A percentile compares a stretch with the other conserved stretches of the same genome.
Conservation (phyloP, 164 flowering plant genomes). For the Piper betle region DNA sequence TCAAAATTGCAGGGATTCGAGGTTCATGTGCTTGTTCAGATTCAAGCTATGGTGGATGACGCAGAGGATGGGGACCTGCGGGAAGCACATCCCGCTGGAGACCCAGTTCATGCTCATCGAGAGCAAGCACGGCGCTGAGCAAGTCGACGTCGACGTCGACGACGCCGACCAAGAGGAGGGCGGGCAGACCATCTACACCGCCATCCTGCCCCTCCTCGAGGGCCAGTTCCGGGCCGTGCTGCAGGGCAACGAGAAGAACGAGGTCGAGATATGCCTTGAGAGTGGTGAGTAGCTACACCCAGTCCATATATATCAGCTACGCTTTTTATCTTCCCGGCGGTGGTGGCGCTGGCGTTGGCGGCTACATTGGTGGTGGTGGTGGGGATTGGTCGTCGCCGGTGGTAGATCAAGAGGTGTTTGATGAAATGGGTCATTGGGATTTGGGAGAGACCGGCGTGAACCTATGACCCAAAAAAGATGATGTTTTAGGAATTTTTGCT, state of each 20-base stretch:
- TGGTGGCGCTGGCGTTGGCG: background rate
- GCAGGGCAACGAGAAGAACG: slow-evolving; percentile 76
- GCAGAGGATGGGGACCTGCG: slow-evolving; percentile 88
- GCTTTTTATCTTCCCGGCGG: background rate
- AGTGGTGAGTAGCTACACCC: slow-evolving; percentile 59
- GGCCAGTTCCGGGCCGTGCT: slow-evolving; percentile 88
- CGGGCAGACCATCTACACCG: slow-evolving; percentile 51
- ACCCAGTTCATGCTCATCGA: slow-evolving; percentile 94
- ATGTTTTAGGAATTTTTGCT: background rate
- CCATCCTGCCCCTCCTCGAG: slow-evolving; percentile 84
- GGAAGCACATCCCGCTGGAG: slow-evolving; percentile 79
- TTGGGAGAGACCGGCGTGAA: background rate
- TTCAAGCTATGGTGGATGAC: slow-evolving; percentile 99
- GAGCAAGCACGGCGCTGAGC: slow-evolving; percentile 39
- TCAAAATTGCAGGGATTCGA: slow-evolving; percentile 44
- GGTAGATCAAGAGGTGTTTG: background rate
- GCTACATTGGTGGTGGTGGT: background rate
- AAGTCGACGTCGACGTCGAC: slow-evolving; percentile 26
- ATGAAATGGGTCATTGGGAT: background rate
- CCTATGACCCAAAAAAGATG: background rate
- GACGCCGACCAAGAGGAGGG: slow-evolving; percentile 25
- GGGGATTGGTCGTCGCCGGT: background rate
- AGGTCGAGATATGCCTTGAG: slow-evolving; percentile 87
- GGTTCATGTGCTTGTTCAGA: slow-evolving; percentile 85
- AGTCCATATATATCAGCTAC: background rate